Evolutionary conservation across 768 basidiomycete species (phyloP), one percentile per base, ranked within the genome.

Genomic region (Tricholoma bakamatsutake): DNA sequence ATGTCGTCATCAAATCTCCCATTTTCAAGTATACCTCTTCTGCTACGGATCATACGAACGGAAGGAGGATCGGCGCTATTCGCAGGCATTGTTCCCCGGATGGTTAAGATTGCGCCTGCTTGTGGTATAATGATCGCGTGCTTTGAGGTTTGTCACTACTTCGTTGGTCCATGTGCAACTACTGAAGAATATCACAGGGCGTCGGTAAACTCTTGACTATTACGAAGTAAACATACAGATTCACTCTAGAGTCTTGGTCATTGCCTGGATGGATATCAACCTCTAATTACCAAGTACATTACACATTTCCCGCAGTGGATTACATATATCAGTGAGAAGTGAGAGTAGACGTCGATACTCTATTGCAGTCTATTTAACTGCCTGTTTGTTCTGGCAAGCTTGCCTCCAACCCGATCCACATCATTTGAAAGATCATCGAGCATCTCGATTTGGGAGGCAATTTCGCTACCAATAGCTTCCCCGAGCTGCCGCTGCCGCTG

Each of bases 111-210:
- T 59, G 93, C 93, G 10, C 97, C 97, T 37, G 97, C 96, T 40
- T 99, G 97, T 70, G 96, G 96, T 21, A 88, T 99, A 61, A 98
- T 98, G 96, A 97, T 98, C 67, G 84, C 90, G 54, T 94, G 88
- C 69, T 98, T 88, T 67, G 95, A 98, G 83, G 94, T 85, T 61
- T 30, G 80, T 71, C 18, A 10, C 35, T 7, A 13, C 1, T 43
- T 21, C 17, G 37, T 52, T 34, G n/a, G 51, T 55, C 27, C 35
- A 24, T 54, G 11, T 55, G 34, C 27, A 21, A 10, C 39, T 46
- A 47, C 55, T 69, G 34, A 69, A 21, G 10, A 33, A 13, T 8
- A 21, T 28, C 27, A 0, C 54, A 88, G 86, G 84, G 87, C 47
- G 73, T 88, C 54, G 86, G 84, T 50, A 76, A 69, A 58, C 66